phyloP scores from a whole-genome alignment of 495 filamentous ascomycete genomes.

The Neurospora cerealis region DNA sequence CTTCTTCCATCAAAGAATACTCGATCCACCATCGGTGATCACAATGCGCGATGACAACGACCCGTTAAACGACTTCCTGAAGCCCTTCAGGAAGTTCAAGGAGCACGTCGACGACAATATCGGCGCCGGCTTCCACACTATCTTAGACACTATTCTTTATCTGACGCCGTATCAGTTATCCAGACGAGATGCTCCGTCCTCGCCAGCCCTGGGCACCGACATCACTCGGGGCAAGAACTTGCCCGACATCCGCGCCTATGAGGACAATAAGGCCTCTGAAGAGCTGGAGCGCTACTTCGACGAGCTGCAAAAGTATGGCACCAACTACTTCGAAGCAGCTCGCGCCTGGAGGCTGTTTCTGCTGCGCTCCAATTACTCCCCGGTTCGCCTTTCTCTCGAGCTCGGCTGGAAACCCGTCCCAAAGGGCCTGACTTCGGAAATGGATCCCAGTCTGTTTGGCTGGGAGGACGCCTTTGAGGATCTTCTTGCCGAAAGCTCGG shows the following conservation, averaged over 20 bases:
- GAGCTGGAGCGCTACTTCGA: conserved; percentile 4
- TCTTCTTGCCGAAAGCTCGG: conserved; percentile 23
- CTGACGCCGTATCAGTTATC: neutral
- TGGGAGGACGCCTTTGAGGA: conserved; percentile 36
- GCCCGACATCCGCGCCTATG: neutral
- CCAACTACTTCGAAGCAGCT: neutral
- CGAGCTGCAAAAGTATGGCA: conserved; percentile 1
- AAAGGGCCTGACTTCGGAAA: conserved; percentile 11
- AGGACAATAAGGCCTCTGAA: neutral
- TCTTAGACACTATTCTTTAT: conserved; percentile 9
- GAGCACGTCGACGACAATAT: conserved; percentile 32
- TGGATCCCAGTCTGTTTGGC: conserved; percentile 15
- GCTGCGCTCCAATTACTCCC: conserved; percentile 24
- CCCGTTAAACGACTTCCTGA: conserved; percentile 9
- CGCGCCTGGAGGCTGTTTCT: conserved; percentile 12
- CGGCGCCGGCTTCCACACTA: conserved; percentile 22
- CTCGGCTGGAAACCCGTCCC: conserved; percentile 17
- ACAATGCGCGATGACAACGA: neutral
- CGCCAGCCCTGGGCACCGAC: neutral
- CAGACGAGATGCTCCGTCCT: neutral
- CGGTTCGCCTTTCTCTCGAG: conserved; percentile 18
- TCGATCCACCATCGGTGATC: neutral
- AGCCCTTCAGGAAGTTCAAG: conserved; percentile 36
- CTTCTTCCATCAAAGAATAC: neutral
- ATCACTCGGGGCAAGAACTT: neutral